These are phyloP conservation scores for Ophiocordyceps polyrhachis-furcata DNA, from an alignment of 2,329 filamentous ascomycete species.

Conservation along the genomic window DNA sequence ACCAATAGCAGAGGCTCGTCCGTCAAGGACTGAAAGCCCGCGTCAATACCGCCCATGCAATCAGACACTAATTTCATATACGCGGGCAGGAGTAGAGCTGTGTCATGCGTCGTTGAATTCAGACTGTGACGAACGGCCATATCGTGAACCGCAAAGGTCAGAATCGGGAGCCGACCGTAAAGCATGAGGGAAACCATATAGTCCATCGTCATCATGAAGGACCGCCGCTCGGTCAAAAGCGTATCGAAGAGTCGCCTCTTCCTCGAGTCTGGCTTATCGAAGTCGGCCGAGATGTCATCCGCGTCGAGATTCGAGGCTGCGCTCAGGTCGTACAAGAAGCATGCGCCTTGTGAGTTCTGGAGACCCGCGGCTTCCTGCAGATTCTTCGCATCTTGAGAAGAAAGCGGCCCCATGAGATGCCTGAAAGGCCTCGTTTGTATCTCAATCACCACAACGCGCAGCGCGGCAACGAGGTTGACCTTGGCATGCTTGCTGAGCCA, in stretches of 20 bases:
- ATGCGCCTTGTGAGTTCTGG: constrained; percentile 37
- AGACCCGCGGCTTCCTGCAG: constrained; percentile 55
- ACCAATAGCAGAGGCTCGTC: constrained; percentile 28
- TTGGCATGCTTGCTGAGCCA: constrained; percentile 68
- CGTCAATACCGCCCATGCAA: constrained; percentile 29
- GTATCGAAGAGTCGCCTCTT: constrained; percentile 49
- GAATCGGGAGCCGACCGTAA: constrained; percentile 20
- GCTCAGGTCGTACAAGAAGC: constrained; percentile 34
- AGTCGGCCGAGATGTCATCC: constrained; percentile 35
- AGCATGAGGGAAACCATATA: constrained; percentile 29
- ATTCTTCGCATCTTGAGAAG: constrained; percentile 60
- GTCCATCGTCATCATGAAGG: constrained; percentile 46
- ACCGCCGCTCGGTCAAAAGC: constrained; percentile 54
- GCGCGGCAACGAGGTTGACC: constrained; percentile 64
- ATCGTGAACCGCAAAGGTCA: constrained; percentile 8
- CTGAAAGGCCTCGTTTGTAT: constrained; percentile 62
- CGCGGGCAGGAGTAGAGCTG: constrained; percentile 26
- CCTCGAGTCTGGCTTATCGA: constrained; percentile 42
- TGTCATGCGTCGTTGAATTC: constrained; percentile 14
- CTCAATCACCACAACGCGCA: constrained; percentile 67
- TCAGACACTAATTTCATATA: constrained; percentile 28
- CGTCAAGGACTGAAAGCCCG: constrained; percentile 29
- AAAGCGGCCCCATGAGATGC: constrained; percentile 53
- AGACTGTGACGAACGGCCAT: constrained; percentile 14
- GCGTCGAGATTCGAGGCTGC: constrained; percentile 28